These are phyloP conservation scores for Solanum bukasovii DNA, from an alignment of 257 asterid genomes.

Conservation along the genomic window DNA sequence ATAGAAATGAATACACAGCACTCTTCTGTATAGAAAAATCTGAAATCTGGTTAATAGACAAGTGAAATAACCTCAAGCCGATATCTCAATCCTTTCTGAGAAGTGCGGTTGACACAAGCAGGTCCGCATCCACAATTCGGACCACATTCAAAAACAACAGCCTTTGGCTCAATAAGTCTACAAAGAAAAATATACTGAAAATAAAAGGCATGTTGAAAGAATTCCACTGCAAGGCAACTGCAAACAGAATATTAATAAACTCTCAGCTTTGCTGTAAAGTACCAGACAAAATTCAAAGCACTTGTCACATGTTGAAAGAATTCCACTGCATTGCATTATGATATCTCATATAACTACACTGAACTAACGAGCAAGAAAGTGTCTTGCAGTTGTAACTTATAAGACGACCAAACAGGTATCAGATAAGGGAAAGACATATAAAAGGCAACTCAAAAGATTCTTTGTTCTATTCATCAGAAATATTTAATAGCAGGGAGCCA, in stretches of 20 bases:
- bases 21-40: not conserved
- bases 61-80: slow-evolving; percentile 52
- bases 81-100: slow-evolving; percentile 41
- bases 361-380: not conserved
- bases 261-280: not conserved
- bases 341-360: not conserved
- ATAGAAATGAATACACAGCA: not conserved
- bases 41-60: not conserved
- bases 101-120: slow-evolving; percentile 48
- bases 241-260: not conserved
- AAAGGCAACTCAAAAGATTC: not conserved
- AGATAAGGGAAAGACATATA: not conserved
- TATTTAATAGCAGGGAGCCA: not conserved
- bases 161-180: slow-evolving; percentile 73
- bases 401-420: not conserved
- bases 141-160: slow-evolving; percentile 80
- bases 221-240: not conserved
- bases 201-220: not conserved
- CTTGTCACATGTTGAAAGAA: not conserved
- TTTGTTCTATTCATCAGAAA: not conserved
- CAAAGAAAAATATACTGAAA: not conserved
- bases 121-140: slow-evolving; percentile 73
- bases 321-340: not conserved
- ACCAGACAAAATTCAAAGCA: not conserved
- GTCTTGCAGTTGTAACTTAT: not conserved